Conservation (phyloP, 2,329 filamentous ascomycete genomes). For the Apiospora saccharicola region DNA sequence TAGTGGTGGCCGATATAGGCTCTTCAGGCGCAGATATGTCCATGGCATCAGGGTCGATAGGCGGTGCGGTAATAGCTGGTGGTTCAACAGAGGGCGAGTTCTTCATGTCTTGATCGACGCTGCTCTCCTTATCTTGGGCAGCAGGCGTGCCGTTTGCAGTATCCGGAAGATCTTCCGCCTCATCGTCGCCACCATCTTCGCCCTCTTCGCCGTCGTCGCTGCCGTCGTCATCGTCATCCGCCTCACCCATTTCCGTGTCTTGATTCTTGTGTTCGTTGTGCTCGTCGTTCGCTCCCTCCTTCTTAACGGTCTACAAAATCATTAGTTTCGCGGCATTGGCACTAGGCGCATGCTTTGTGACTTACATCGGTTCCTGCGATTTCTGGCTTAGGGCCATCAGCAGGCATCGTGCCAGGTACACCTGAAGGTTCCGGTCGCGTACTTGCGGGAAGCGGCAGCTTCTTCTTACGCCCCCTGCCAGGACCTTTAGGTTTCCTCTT, state of each 20-base stretch:
- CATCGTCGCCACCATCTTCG: slow-evolving; percentile 54
- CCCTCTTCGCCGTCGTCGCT: slow-evolving; percentile 57
- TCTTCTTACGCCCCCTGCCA: slow-evolving; percentile 82
- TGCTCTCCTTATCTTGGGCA: slow-evolving; percentile 41
- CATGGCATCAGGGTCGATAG: slow-evolving; percentile 34
- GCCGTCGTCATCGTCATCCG: slow-evolving; percentile 55
- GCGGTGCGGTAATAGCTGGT: slow-evolving; percentile 29
- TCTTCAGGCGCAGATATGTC: slow-evolving; percentile 30
- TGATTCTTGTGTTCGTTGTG: slow-evolving; percentile 47
- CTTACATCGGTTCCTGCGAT: slow-evolving; percentile 50
- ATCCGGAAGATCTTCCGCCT: slow-evolving; percentile 51
- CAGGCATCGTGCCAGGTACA: slow-evolving; percentile 47
- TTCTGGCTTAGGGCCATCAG: slow-evolving; percentile 49
- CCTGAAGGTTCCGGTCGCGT: slow-evolving; percentile 44
- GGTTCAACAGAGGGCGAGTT: slow-evolving; percentile 40
- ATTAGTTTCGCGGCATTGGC: neutral
- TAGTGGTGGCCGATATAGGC: slow-evolving; percentile 40
- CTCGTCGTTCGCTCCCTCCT: slow-evolving; percentile 48
- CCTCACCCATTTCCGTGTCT: slow-evolving; percentile 63
- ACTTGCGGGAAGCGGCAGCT: slow-evolving; percentile 51
- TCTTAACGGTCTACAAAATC: slow-evolving; percentile 47
- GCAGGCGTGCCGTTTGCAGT: slow-evolving; percentile 51
- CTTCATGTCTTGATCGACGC: slow-evolving; percentile 42
- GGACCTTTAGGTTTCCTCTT: slow-evolving; percentile 84
- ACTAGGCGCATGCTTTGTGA: slow-evolving; percentile 6